Evolutionary conservation across 2,329 filamentous ascomycete genomes (phyloP).

Genomic region (Claviceps sorghi): DNA sequence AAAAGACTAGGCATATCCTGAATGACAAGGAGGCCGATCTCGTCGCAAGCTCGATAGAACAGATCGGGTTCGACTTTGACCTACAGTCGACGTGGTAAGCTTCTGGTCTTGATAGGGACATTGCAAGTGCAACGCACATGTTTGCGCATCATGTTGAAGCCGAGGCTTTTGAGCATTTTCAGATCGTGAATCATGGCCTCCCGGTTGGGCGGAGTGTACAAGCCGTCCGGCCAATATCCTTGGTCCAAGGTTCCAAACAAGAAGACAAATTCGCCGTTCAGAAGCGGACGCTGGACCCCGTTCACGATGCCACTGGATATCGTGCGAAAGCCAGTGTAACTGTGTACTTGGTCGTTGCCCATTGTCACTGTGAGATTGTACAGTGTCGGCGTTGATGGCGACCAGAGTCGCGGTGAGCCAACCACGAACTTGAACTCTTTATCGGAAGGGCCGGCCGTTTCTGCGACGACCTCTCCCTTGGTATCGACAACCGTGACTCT

Average conservation of each 20-base stretch:
- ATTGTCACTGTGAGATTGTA: conserved; percentile 48
- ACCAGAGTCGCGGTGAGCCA: conserved; percentile 45
- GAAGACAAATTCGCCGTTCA: conserved; percentile 58
- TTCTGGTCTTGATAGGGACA: not conserved
- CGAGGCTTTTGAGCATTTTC: conserved; percentile 46
- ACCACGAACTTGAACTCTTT: conserved; percentile 40
- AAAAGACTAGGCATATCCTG: conserved; percentile 57
- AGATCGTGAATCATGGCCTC: conserved; percentile 57
- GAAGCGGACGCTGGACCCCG: conserved; percentile 43
- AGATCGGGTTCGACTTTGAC: conserved; percentile 54
- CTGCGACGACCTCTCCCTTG: conserved; percentile 26
- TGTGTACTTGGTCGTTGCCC: conserved; percentile 38
- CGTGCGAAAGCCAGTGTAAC: conserved; percentile 57
- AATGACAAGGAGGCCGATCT: conserved; percentile 50
- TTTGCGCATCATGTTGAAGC: conserved; percentile 58
- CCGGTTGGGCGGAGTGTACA: conserved; percentile 48
- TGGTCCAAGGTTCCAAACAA: conserved; percentile 56
- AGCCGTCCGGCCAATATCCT: conserved; percentile 56
- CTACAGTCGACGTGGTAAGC: conserved; percentile 12
- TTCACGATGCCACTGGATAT: conserved; percentile 41
- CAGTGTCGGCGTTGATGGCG: conserved; percentile 44
- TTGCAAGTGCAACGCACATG: conserved; percentile 32
- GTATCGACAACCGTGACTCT: conserved; percentile 21
- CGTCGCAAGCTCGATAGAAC: conserved; percentile 54
- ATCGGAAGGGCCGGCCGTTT: conserved; percentile 30